Evolutionary conservation across 1,284 basidiomycete genomes (phyloP).

Genomic region (Ceratobasidium sp.): DNA sequence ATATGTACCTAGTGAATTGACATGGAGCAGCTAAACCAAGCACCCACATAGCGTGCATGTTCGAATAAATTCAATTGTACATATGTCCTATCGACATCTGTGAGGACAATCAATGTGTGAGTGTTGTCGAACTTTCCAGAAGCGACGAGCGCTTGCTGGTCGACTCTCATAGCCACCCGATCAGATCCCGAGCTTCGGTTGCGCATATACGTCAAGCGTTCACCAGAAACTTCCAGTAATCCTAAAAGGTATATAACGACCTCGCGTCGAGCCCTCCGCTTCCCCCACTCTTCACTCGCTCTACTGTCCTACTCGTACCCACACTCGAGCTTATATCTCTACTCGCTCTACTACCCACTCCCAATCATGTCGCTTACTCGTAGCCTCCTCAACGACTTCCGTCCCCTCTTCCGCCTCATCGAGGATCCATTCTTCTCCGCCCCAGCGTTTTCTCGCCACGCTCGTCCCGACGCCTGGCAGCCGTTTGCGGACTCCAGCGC

Average conservation of each 20-base stretch:
- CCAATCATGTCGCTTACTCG: constrained; percentile 66
- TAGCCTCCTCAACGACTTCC: constrained; percentile 71
- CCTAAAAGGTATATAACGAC: background rate
- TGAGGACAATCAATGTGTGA: background rate
- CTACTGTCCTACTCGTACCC: background rate
- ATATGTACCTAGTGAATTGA: background rate
- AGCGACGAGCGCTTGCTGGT: constrained; percentile 36
- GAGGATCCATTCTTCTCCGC: constrained; percentile 65
- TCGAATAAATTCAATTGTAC: background rate
- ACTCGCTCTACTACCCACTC: too few relatives aligned
- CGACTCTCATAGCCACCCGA: constrained; percentile 10
- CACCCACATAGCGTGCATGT: too few relatives aligned
- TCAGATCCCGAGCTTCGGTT: background rate
- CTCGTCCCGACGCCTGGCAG: constrained; percentile 26
- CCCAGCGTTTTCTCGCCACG: constrained; percentile 44
- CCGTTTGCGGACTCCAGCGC: constrained; percentile 49
- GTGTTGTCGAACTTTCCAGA: constrained; percentile 22
- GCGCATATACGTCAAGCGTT: background rate
- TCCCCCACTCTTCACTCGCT: background rate
- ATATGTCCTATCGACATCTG: background rate
- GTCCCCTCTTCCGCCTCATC: constrained; percentile 73
- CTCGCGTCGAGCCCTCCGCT: background rate
- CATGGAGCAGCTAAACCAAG: background rate
- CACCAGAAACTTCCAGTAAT: background rate
- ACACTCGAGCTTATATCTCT: constrained; percentile 7